Evolutionary conservation across 2,329 filamentous ascomycete genomes (phyloP).

Genomic region (Diaporthe citriasiana): DNA sequence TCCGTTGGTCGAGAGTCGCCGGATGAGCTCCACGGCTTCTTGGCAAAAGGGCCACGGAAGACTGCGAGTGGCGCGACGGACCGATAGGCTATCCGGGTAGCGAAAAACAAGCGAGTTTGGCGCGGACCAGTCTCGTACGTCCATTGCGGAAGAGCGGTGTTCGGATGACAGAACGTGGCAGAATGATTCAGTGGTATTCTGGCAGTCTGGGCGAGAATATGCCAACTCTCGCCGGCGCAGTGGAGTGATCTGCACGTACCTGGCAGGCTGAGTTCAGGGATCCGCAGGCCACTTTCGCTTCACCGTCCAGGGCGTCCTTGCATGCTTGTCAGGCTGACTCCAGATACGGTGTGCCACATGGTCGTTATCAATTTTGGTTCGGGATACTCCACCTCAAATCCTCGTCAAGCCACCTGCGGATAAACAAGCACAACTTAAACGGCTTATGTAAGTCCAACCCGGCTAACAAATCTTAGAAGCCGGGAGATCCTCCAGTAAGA

Average conservation of each 20-base stretch:
- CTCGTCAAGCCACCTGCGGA: background rate
- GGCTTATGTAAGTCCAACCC: conserved; percentile 7
- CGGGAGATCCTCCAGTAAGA: background rate
- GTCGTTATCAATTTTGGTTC: conserved; percentile 4
- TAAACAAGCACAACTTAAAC: conserved; percentile 7
- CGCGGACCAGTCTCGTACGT: background rate
- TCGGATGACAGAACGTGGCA: conserved; percentile 7
- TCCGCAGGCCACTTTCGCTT: conserved; percentile 32
- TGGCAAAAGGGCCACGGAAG: conserved; percentile 1
- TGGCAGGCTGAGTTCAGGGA: conserved; percentile 29
- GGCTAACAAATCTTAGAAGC: background rate
- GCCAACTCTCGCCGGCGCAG: background rate
- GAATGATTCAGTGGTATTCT: background rate
- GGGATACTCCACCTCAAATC: background rate
- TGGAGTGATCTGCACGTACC: conserved; percentile 16
- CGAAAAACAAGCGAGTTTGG: conserved; percentile 15
- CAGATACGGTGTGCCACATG: conserved; percentile 30
- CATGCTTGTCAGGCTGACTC: background rate
- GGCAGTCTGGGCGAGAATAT: background rate
- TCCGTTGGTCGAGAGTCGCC: conserved; percentile 24
- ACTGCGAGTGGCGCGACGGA: conserved; percentile 17
- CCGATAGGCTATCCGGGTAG: conserved; percentile 8
- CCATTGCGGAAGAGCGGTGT: conserved; percentile 12
- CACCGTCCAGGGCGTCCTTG: conserved; percentile 15
- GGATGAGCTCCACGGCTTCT: conserved; percentile 13